phyloP scores from a whole-genome alignment of 2,329 filamentous ascomycete species.

The Aureobasidium leucospermi region DNA sequence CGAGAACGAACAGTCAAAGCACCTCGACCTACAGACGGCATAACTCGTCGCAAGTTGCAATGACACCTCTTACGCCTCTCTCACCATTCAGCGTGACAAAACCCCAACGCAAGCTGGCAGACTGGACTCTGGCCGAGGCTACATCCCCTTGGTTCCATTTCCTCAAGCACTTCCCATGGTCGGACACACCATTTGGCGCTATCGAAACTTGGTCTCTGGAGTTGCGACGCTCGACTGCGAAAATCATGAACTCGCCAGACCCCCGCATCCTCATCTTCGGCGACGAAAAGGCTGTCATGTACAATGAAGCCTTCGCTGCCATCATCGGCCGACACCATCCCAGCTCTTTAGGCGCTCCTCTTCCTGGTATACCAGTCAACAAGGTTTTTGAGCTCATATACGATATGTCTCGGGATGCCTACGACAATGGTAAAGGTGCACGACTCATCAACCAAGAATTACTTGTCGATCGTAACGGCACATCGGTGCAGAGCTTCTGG shows the following conservation, averaged over 20 bases:
- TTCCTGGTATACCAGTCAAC: background rate
- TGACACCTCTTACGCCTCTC: background rate
- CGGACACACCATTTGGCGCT: slow-evolving; percentile 2
- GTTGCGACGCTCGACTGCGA: background rate
- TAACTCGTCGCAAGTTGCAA: background rate
- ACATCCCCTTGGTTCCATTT: background rate
- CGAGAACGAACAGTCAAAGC: background rate
- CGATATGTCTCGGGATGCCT: slow-evolving; percentile 17
- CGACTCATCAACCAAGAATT: slow-evolving; percentile 19
- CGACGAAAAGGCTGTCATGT: slow-evolving; percentile 16
- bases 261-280: slow-evolving; percentile 10
- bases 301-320: slow-evolving; percentile 19
- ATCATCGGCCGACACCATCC: slow-evolving; percentile 18
- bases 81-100: background rate
- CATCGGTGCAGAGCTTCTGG: slow-evolving; percentile 25
- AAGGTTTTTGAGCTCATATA: background rate
- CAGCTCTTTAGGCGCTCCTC: background rate
- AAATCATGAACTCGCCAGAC: slow-evolving; percentile 11
- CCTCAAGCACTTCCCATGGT: slow-evolving; percentile 11
- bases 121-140: background rate
- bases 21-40: background rate
- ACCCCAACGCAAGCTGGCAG: background rate
- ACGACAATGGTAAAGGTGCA: slow-evolving; percentile 18
- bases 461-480: slow-evolving; percentile 21
- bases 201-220: slow-evolving; percentile 13